Evolutionary conservation across 495 filamentous ascomycete genomes (phyloP).

Genomic region (Aspergillus steynii): DNA sequence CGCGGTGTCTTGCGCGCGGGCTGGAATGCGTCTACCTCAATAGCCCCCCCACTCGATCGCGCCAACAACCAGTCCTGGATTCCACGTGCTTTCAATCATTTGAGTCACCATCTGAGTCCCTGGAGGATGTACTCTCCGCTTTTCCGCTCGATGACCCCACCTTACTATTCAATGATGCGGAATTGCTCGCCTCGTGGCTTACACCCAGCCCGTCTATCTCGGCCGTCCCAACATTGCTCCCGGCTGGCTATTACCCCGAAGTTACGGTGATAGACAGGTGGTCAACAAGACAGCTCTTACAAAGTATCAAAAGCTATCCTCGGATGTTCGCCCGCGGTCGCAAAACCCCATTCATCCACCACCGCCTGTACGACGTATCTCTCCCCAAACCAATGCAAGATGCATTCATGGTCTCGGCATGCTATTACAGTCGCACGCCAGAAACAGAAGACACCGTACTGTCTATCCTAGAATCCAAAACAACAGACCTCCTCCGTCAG

Average conservation of each 20-base stretch:
- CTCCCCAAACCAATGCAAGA: not conserved
- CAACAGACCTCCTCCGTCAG: not conserved
- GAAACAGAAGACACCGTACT: constrained; percentile 1
- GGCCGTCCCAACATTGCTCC: not conserved
- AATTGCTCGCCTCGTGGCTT: not conserved
- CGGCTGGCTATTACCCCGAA: not conserved
- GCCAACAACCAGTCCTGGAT: not conserved
- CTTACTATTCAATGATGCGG: not conserved
- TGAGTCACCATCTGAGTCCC: not conserved
- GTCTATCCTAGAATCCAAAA: not conserved
- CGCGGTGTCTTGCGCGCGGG: constrained; percentile 16
- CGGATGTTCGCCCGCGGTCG: not conserved
- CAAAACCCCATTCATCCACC: not conserved
- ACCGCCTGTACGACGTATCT: constrained; percentile 1
- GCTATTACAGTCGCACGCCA: not conserved
- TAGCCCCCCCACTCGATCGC: not conserved
- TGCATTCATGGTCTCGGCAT: not conserved
- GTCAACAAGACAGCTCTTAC: not conserved
- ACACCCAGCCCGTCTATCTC: not conserved
- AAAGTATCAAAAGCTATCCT: not conserved
- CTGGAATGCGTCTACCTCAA: constrained; percentile 8
- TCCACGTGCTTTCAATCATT: not conserved
- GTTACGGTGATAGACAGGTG: not conserved
- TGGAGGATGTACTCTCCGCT: not conserved
- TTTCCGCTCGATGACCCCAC: not conserved